Evolutionary conservation across 257 asterid genomes (phyloP), one percentile per base, ranked within the genome.

Genomic region (Asclepias syriaca): DNA sequence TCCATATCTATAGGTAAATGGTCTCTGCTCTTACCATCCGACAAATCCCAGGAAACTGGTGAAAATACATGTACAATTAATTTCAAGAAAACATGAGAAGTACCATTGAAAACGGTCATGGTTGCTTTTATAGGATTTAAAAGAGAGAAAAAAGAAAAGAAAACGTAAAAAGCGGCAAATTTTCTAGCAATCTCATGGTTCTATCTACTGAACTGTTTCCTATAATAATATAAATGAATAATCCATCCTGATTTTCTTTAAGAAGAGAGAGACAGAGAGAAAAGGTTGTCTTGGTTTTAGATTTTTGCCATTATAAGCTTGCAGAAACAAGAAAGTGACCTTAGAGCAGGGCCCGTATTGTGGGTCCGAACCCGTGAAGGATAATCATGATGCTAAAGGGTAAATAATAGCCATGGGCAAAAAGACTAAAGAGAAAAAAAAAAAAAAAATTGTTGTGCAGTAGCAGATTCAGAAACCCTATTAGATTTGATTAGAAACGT

Each of bases 31-130:
- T 77, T 81, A 87, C 88, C 90, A 84, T 65, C 81, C 85, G 32
- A 80, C 85, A 78, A 71, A 71, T 75, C 90, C 88, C 84, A 85
- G 72, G 80, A 87, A 85, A 69, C 88, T 85, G 83, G 63, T 51
- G 22, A 55, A 63, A 76, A 57, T 4, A 15, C 15, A 15, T 43
- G 48, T 43, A 43, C 48, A 43, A 43, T 43, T 43, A 43, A 43
- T 43, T 43, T 43, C 48, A 43, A 43, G 48, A 43, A 43, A 43
- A 43, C 48, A 43, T 43, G 48, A 43, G 48, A 43, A 43, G 34
- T 8, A 13, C 11, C 11, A 58, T 58, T 8, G 21, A 61, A 6
- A 61, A 32, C 6, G 12, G 6, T 64, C 24, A 43, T 18, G 2
- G 24, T 64, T 32, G 14, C 21, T 64, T 64, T 6, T 39, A 1